phyloP scores from a whole-genome alignment of 2,329 filamentous ascomycete species.

The Trichoderma atrobrunneum region DNA sequence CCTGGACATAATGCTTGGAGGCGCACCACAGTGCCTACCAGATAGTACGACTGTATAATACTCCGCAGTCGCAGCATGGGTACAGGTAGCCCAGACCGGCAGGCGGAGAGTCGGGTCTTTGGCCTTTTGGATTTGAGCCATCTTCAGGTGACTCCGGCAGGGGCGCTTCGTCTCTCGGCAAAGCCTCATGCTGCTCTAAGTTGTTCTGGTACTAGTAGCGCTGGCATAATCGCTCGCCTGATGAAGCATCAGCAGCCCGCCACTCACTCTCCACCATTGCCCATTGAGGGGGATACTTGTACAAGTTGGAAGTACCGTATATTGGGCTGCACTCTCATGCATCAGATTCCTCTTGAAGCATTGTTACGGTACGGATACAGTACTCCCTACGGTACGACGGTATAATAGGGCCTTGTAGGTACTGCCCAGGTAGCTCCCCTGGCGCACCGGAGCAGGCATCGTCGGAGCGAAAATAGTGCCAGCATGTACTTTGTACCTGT shows the following conservation, averaged over 20 bases:
- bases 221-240: constrained; percentile 4
- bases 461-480: background rate
- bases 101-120: constrained; percentile 3
- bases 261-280: constrained; percentile 8
- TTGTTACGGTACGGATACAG: background rate
- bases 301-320: background rate
- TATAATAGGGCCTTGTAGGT: no score
- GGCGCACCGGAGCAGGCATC: background rate
- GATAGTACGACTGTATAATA: background rate
- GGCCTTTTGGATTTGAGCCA: background rate
- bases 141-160: constrained; percentile 19
- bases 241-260: constrained; percentile 1
- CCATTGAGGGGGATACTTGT: background rate
- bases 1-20: background rate
- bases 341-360: background rate
- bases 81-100: constrained; percentile 3
- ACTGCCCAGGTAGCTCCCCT: background rate
- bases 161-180: constrained; percentile 10
- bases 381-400: background rate
- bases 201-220: background rate
- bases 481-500: background rate
- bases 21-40: background rate
- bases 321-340: background rate
- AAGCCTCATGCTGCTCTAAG: background rate
- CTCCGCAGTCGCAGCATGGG: background rate